Evolutionary conservation across 2,329 filamentous ascomycete genomes (phyloP).

Genomic region (Fusarium sambucinum): DNA sequence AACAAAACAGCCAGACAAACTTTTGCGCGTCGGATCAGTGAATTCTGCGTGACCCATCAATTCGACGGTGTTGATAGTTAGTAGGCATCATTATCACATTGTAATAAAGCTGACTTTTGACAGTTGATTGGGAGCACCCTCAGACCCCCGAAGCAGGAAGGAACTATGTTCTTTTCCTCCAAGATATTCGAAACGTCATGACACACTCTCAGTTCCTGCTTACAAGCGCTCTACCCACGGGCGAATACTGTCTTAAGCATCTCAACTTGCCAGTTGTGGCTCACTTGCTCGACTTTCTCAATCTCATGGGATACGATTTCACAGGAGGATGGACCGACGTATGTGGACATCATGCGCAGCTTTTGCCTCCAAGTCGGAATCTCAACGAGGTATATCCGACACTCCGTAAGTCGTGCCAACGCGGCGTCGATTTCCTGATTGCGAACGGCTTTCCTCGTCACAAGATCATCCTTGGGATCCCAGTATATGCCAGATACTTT

Average conservation of each 20-base stretch:
- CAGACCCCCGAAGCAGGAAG: slow-evolving; percentile 63
- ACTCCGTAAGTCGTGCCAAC: slow-evolving; percentile 62
- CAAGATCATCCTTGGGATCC: slow-evolving; percentile 73
- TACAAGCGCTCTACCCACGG: slow-evolving; percentile 72
- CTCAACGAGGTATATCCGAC: slow-evolving; percentile 44
- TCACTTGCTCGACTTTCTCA: slow-evolving; percentile 69
- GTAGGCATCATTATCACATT: neutral
- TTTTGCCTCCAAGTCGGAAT: slow-evolving; percentile 58
- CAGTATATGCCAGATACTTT: slow-evolving; percentile 73
- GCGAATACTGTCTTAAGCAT: slow-evolving; percentile 70
- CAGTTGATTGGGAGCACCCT: slow-evolving; percentile 79
- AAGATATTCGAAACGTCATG: slow-evolving; percentile 65
- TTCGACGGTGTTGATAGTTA: slow-evolving; percentile 75
- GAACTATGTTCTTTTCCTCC: slow-evolving; percentile 69
- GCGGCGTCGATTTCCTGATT: slow-evolving; percentile 66
- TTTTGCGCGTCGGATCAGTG: slow-evolving; percentile 66
- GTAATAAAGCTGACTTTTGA: neutral
- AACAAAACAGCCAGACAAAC: slow-evolving; percentile 60
- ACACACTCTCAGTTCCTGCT: slow-evolving; percentile 69
- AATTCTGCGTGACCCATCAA: slow-evolving; percentile 67
- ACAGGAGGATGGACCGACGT: slow-evolving; percentile 71
- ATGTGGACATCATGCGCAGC: slow-evolving; percentile 73
- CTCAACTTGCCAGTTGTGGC: slow-evolving; percentile 67
- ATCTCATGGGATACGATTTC: slow-evolving; percentile 79
- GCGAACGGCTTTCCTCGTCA: slow-evolving; percentile 64